Evolutionary conservation across 257 asterid genomes (phyloP).

Genomic region (Nicotiana undulata): DNA sequence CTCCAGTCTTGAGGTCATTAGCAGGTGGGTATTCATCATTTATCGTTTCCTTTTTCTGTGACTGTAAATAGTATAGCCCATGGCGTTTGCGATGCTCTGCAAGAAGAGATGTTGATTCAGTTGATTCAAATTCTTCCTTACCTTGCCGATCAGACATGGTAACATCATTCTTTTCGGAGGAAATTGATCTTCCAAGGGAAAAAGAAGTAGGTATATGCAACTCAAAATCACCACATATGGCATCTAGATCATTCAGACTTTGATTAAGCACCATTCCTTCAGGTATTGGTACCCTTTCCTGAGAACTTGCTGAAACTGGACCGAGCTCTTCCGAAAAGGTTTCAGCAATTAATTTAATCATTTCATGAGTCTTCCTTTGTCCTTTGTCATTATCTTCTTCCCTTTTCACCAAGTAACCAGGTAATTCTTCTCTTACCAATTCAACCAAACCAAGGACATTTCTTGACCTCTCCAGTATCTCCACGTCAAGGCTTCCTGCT

Average conservation of each 20-base stretch:
- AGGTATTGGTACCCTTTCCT: slow-evolving; percentile 71
- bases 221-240: slow-evolving; percentile 52
- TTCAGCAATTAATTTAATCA: slow-evolving; percentile 36
- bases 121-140: slow-evolving; percentile 47
- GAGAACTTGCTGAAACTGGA: slow-evolving; percentile 74
- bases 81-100: slow-evolving; percentile 83
- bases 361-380: slow-evolving; percentile 34
- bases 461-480: slow-evolving; percentile 76
- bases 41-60: slow-evolving; percentile 34
- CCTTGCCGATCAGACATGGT: slow-evolving; percentile 22
- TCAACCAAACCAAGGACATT: slow-evolving; percentile 68
- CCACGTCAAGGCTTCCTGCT: slow-evolving; percentile 71
- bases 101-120: slow-evolving; percentile 71
- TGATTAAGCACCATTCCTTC: slow-evolving; percentile 64
- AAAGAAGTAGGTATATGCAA: slow-evolving; percentile 51
- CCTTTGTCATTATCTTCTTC: slow-evolving; percentile 30
- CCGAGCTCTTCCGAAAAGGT: slow-evolving; percentile 83
- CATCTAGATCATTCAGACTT: slow-evolving; percentile 64
- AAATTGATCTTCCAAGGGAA: slow-evolving; percentile 45
- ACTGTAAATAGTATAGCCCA: slow-evolving; percentile 76
- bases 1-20: slow-evolving; percentile 44
- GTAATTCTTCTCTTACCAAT: slow-evolving; percentile 46
- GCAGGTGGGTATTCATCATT: slow-evolving; percentile 68
- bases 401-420: slow-evolving; percentile 22
- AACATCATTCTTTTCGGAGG: slow-evolving; percentile 23